Conservation (phyloP, 345 rosid species). For the Hibiscus trionum region DNA sequence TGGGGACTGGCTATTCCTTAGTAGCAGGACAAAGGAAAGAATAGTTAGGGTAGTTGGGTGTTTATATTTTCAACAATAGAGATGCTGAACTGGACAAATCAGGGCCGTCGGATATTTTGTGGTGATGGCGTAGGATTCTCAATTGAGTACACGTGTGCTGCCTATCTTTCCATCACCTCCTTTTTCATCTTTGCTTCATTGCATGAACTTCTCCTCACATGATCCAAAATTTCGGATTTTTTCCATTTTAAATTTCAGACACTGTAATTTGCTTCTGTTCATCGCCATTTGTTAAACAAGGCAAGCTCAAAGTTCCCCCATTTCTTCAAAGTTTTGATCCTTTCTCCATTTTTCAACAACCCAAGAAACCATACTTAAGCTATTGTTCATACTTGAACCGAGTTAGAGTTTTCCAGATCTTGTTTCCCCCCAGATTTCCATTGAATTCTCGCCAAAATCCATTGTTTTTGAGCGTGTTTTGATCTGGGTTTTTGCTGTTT, state of each 20-base stretch:
- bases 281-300: conserved; percentile 28
- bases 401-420: conserved; percentile 16
- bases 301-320: not conserved
- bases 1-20: not conserved
- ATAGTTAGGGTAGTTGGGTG: conserved; percentile 21
- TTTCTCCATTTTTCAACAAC: too few species aligned
- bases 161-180: conserved; percentile 6
- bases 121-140: conserved; percentile 29
- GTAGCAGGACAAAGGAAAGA: conserved; percentile 39
- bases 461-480: conserved; percentile 7
- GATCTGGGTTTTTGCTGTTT: conserved; percentile 23
- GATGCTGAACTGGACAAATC: conserved; percentile 19
- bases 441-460: not conserved
- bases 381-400: conserved; percentile 5
- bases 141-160: conserved; percentile 42
- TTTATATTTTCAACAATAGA: conserved; percentile 8
- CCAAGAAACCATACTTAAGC: too few species aligned
- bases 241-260: not conserved
- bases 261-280: conserved; percentile 11
- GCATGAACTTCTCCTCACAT: conserved; percentile 59
- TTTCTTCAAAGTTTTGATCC: conserved; percentile 12
- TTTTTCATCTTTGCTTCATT: conserved; percentile 40
- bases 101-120: conserved; percentile 19
- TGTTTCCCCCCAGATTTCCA: not conserved
- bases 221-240: not conserved